Evolutionary conservation across 306 rosid species (phyloP), one percentile per base, ranked within the genome.

Genomic region (Fagus crenata): DNA sequence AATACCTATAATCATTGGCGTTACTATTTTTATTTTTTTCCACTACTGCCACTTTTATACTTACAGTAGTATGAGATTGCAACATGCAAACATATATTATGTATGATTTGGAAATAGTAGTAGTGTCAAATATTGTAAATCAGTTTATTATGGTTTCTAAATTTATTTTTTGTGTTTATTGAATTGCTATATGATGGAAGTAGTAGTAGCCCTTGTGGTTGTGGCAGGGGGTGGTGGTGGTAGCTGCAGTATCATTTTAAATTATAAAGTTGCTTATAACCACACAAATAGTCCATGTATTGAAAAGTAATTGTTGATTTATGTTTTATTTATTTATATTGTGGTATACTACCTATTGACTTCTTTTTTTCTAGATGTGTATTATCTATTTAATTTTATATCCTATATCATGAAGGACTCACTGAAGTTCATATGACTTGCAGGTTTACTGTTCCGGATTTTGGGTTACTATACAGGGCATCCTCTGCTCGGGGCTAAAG

Each of bases 401-500:
- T 64, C 81, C 61, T 72, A 35, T 67, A 49, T 51, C 64, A 79
- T 81, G 72, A 71, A 49, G 58, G 74, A 46, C 78, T 51, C 28
- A 33, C 40, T 77, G 49, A 83, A 49, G 78, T 68, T 73, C 11
- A 3, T 80, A 65, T 79, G 33, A 58, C 76, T 81, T 86, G 87
- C 97, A 95, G 93, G 99, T 78, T 35, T 95, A 53, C 33, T 88
- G 65, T 95, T 95, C 85, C 89, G 96, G 78, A 87, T 95, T 82
- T 85, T 95, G 89, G 97, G 99, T 81, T 74, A 85, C 83, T 95
- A 95, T 43, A 92, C 93, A 11, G 97, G 93, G 78, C 99, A 92
- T 14, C 97, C 97, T 69, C 85, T 95, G 53, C 92, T 95, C 49
- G 97, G 99, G 77, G 99, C 99, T 60, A 95, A 95, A 85, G 97